Evolutionary conservation across 257 asterid species (phyloP), one percentile per base, ranked within the genome.

Genomic region (Lantana camara): DNA sequence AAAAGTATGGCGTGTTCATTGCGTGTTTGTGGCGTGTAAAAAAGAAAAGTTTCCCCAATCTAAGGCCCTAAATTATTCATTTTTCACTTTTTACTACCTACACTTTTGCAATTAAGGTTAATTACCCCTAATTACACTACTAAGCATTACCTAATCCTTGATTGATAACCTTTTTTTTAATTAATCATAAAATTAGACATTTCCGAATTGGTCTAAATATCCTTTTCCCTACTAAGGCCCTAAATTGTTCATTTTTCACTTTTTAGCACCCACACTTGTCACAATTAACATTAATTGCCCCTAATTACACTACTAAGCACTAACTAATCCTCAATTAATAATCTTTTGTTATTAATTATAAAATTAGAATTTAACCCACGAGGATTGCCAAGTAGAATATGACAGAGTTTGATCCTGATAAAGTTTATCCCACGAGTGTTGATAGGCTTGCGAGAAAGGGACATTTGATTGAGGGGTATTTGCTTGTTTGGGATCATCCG

Each of bases 11-110:
- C 88, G 92, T 70, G 88, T 81, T 50, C 60, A 9, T 47, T 51
- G 79, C 83, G 89, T 71, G 82, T 57, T 72, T n/a, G 30, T 21
- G 50, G 64, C 77, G 88, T 70, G 77, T 75, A n/a, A 46, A n/a
- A 35, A 35, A 1, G 8, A 35, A 19, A 32, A 37, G 15, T 21
- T 35, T 57, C 19, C 73, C 66, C 63, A 65, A 60, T 50, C 69
- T 21, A 68, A 67, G 56, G 37, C 19, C 60, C 59, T 50, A 21
- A n/a, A 12, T 27, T 55, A 32, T 15, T 5, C 14, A 11, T 11
- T 37, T 53, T 41, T 38, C 21, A 24, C 17, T 44, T 66, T 52
- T 59, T 55, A 32, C 7, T 67, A 15, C 47, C 49, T 55, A 22
- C 27, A 9, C 7, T 46, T 59, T 59, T 24, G 7, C 27, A 32